Base-by-base conservation (phyloP, 2,329 filamentous ascomycete genomes). In the Bipolaris oryzae region DNA sequence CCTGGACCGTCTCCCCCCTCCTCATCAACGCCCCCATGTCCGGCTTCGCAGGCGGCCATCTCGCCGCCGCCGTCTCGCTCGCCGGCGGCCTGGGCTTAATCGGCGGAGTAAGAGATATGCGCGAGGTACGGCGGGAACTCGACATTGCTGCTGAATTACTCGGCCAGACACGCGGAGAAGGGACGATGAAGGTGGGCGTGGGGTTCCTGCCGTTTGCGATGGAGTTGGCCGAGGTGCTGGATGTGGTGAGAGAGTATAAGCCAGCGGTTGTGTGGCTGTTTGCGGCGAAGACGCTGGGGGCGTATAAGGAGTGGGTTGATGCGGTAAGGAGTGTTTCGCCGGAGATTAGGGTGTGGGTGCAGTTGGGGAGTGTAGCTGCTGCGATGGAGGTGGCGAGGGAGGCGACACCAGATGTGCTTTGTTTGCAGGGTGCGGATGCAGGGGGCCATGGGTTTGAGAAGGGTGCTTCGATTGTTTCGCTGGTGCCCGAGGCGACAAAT, bases 21-120 rank as follows among this genome's bases (percentile, higher is more conserved):
- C 82, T 92, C 43, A 77, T 82, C 48, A 80, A 81, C 34, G 89
- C 87, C 1, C 89, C 89, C 0, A 91, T 92, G 89, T 83, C 86
- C 46, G 80, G 85, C 41, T 84, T 89, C 51, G 78, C 81, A 64
- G 82, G 70, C 71, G 82, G 70, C 62, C 78, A 63, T 0, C 81
- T 91, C 1, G 86, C 88, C 5, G 77, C 85, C 9, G 81, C 85
- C 25, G 83, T 91, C n/a, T 86, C 84, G 1, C 74, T 76, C 51
- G 81, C 83, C 10, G 80, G 79, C 11, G 79, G 79, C 5, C 58
- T 81, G 0, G 79, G 79, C 28, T 76, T 80, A 53, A 67, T 81
- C 7, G 79, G 76, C n/a, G 68, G 72, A 7, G 70, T 75, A 23
- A 71, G 62, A 51, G 70, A 75, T 58, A 72, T 71, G 51, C 65